Base-by-base conservation (phyloP, 2,329 filamentous ascomycete species). In the Aspergillus tubingensis region DNA sequence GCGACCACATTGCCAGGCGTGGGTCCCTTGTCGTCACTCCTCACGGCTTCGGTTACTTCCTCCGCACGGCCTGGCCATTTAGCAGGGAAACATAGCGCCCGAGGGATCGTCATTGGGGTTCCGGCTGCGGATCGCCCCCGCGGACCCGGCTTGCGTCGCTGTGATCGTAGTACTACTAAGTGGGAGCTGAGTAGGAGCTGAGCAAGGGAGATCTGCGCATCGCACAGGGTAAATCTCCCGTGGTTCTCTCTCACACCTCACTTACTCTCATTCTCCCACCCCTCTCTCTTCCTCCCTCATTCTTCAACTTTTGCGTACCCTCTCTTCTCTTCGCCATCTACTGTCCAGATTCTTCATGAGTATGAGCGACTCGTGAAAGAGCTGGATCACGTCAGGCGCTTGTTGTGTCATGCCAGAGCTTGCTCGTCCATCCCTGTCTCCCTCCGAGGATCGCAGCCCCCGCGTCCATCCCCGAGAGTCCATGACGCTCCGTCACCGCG, bases 401-500 rank as follows among this genome's bases (percentile, higher is more conserved):
- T 21, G 43, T 27, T 36, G 41, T 57, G 39, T 54, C 64, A 69
- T 70, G 67, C 47, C 65, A 27, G 53, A 55, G 39, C 52, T 13
- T 21, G 19, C 38, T 58, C 64, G 61, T 58, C 59, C 64, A 17
- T 58, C 64, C 48, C 54, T 49, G 25, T 64, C 65, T 44, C 62
- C 68, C 41, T 62, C 54, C 57, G 57, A 65, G 15, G 51, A 54
- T 52, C 58, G 55, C 41, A 59, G 48, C 47, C 61, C 59, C 44
- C n/a, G 57, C 54, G 54, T 57, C 17, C 52, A 43, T 21, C 52
- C 67, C 51, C 61, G 67, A 23, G 54, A 49, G 27, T 57, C 61
- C 30, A 62, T 69, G 21, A 68, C 67, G 41, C 67, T 77, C 49
- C 74, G 76, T 54, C 76, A 77, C 60, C 71, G 77, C 15, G 70